phyloP scores from a whole-genome alignment of 768 basidiomycete genomes.

The Kockovaella imperatae region DNA sequence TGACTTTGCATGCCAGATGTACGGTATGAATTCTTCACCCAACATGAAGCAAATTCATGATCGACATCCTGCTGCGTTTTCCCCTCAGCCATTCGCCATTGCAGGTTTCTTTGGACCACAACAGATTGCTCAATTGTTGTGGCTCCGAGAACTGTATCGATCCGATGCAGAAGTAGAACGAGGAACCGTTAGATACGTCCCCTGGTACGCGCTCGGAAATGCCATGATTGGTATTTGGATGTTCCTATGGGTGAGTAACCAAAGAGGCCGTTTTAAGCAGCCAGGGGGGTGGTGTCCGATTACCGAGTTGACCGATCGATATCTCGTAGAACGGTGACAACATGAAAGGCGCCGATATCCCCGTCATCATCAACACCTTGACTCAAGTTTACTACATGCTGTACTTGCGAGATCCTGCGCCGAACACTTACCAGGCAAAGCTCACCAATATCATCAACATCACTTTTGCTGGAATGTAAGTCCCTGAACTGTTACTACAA shows the following conservation, averaged over 20 bases:
- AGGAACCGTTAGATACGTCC: conserved; percentile 19
- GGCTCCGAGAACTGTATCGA: conserved; percentile 34
- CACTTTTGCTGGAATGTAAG: conserved; percentile 41
- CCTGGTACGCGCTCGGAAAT: conserved; percentile 39
- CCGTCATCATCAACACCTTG: conserved; percentile 38
- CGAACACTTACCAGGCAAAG: conserved; percentile 31
- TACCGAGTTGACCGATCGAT: not conserved
- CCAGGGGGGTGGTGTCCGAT: not conserved
- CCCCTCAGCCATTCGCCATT: conserved; percentile 39
- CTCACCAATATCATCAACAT: conserved; percentile 35
- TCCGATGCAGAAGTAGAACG: conserved; percentile 24
- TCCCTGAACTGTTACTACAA: conserved; percentile 1
- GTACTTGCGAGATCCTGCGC: conserved; percentile 17
- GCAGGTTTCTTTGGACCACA: conserved; percentile 38
- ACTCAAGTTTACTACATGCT: conserved; percentile 37
- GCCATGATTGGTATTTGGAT: conserved; percentile 35
- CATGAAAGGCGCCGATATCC: conserved; percentile 33
- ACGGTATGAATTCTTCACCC: conserved; percentile 34
- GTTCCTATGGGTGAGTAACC: conserved; percentile 38
- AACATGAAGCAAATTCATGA: conserved; percentile 41
- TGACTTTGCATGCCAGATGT: conserved; percentile 31
- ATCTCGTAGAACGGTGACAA: conserved; percentile 30
- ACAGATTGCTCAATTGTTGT: conserved; percentile 38
- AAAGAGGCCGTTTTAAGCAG: not conserved
- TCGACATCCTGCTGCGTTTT: conserved; percentile 32